These are phyloP conservation scores for Knoxdaviesia proteae DNA, from an alignment of 2,329 filamentous ascomycete species.

Conservation along the genomic window DNA sequence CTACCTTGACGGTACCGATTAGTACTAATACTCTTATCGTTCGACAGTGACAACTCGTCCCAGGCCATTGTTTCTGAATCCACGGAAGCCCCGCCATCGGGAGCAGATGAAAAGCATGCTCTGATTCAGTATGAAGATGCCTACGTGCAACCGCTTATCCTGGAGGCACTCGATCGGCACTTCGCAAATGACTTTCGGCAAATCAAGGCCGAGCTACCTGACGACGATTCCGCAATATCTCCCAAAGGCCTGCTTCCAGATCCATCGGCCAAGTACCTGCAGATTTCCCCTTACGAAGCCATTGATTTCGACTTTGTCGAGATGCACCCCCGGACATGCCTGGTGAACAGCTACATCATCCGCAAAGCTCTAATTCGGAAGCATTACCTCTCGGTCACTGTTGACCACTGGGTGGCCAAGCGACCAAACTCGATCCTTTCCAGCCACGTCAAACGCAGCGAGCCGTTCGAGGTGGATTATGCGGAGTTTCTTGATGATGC, in stretches of 20 bases:
- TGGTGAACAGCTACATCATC: constrained; percentile 84
- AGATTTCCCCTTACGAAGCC: constrained; percentile 71
- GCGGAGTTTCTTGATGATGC: constrained; percentile 93
- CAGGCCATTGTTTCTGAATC: no score
- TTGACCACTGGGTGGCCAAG: constrained; percentile 72
- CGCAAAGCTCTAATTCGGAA: constrained; percentile 93
- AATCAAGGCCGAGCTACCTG: constrained; percentile 9
- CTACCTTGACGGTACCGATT: no score
- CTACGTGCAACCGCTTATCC: constrained; percentile 75
- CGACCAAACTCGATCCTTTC: constrained; percentile 50
- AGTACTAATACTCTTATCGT: no score
- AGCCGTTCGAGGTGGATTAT: constrained; percentile 88
- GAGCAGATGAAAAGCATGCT: no score
- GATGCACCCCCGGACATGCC: constrained; percentile 33
- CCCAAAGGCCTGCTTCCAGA: constrained; percentile 16
- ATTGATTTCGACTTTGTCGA: constrained; percentile 66
- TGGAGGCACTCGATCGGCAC: constrained; percentile 44
- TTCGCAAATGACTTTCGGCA: constrained; percentile 38
- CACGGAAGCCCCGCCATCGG: no score
- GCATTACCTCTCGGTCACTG: constrained; percentile 72
- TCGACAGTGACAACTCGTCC: no score
- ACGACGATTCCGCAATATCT: constrained; percentile 12
- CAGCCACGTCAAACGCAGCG: constrained; percentile 52
- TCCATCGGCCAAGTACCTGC: constrained; percentile 32
- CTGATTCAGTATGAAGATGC: constrained; percentile 46